Evolutionary conservation across 2,329 filamentous ascomycete genomes (phyloP).

Genomic region (Lojkania enalia): DNA sequence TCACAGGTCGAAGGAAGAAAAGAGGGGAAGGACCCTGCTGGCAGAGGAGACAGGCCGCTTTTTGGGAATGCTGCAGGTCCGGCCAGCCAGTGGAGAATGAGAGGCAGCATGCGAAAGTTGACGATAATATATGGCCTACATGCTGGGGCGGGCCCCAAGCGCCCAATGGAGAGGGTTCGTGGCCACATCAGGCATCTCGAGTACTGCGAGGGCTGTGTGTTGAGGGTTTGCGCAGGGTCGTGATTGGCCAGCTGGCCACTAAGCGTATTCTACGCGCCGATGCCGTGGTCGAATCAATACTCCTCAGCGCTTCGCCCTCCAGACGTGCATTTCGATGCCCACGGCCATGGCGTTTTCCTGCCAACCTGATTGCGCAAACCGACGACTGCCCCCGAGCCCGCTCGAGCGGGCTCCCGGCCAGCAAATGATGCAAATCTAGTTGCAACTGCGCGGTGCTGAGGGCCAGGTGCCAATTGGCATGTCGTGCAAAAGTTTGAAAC

Average conservation of each 20-base stretch:
- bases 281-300: slow-evolving; percentile 13
- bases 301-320: slow-evolving; percentile 11
- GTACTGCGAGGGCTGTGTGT: slow-evolving; percentile 5
- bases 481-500: slow-evolving; percentile 12
- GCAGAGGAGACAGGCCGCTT: slow-evolving; percentile 6
- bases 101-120: slow-evolving; percentile 5
- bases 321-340: slow-evolving; percentile 2
- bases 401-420: neutral
- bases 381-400: neutral
- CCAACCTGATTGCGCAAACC: neutral
- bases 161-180: slow-evolving; percentile 10
- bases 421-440: slow-evolving; percentile 14
- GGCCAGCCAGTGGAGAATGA: slow-evolving; percentile 14
- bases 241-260: slow-evolving; percentile 7
- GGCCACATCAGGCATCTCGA: slow-evolving; percentile 13
- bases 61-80: slow-evolving; percentile 15
- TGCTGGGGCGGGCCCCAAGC: slow-evolving; percentile 7
- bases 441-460: slow-evolving; percentile 5
- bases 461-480: slow-evolving; percentile 5
- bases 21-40: slow-evolving; percentile 2
- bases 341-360: neutral
- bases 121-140: slow-evolving; percentile 14
- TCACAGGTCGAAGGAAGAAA: slow-evolving; percentile 9
- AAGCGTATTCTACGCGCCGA: slow-evolving; percentile 8
- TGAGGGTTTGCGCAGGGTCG: neutral